phyloP scores from a whole-genome alignment of 208 protist species.

The Borovskyia barvae region DNA sequence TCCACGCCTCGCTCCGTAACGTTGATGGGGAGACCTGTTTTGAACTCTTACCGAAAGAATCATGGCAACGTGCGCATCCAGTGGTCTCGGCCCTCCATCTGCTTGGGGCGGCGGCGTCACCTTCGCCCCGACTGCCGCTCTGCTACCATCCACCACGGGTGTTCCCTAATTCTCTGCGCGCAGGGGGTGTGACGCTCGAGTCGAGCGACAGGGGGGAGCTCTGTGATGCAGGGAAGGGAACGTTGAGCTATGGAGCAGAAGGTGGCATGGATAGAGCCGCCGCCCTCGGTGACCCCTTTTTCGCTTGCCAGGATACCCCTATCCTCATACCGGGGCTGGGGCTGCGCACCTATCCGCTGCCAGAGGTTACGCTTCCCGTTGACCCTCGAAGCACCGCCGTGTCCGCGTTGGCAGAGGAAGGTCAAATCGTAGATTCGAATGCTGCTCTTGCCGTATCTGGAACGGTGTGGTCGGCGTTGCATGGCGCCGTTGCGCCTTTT shows the following conservation, averaged over 20 bases:
- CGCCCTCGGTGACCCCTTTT: not conserved
- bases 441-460: no score
- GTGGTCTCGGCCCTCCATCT: constrained; percentile 7
- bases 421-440: no score
- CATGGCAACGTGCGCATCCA: constrained; percentile 41
- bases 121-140: not conserved
- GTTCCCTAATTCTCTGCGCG: no score
- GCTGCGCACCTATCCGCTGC: constrained; percentile 29
- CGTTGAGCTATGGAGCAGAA: no score
- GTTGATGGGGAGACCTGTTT: constrained; percentile 41
- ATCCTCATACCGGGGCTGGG: constrained; percentile 41
- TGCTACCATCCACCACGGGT: no score
- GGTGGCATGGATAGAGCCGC: not conserved
- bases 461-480: no score
- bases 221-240: no score
- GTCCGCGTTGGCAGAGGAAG: not conserved
- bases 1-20: constrained; percentile 45
- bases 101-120: not conserved
- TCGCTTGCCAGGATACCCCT: not conserved
- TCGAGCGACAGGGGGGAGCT: no score
- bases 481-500: no score
- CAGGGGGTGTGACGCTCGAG: no score
- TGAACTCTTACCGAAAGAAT: constrained; percentile 67
- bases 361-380: constrained; percentile 34
- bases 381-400: not conserved